Base-by-base conservation (phyloP, 2,329 filamentous ascomycete genomes). In the Drechslerella coelobrocha region DNA sequence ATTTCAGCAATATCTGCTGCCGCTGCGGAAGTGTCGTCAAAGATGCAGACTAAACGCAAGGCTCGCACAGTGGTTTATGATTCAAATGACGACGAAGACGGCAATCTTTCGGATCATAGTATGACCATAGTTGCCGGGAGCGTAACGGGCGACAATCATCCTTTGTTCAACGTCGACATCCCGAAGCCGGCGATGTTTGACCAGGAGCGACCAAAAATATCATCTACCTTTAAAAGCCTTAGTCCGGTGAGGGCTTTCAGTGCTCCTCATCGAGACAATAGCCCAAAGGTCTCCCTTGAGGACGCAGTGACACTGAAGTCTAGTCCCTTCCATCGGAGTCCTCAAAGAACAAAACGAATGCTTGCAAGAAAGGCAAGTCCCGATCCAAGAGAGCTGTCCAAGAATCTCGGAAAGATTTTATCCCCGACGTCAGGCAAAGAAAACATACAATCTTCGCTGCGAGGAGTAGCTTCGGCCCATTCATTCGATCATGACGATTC, bases 281-380 rank as follows among this genome's bases (percentile, higher is more conserved):
- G 66, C 34, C 66, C 66, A 2, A 71, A 71, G 14, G 39, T 63
- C 6, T 60, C 59, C 1, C 23, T 60, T 8, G 66, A 71, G 7
- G 66, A 71, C 31, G 39, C 66, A 2, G 17, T 71, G 24, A 48
- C 34, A 1, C 14, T 59, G 1, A 71, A 53, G 31, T 53, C 66
- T 5, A 71, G 66, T 31, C 66, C 66, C 17, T 63, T 71, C 19
- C 47, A 63, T 45, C 17, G 66, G 21, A 71, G 66, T 29, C 66
- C 66, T 3, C 52, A 51, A 8, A 52, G 66, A 37, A 71, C 66
- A 19, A 71, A 63, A 24, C 53, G 66, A 21, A 71, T 71, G 59
- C 50, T 63, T 14, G 34, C 50, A 12, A 63, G 66, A 23, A 62
- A 51, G n/a, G 66, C 57, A 7, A 71, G 39, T 4, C 66, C 66